Conservation (phyloP, 1,284 basidiomycete genomes). For the Malassezia nana region DNA sequence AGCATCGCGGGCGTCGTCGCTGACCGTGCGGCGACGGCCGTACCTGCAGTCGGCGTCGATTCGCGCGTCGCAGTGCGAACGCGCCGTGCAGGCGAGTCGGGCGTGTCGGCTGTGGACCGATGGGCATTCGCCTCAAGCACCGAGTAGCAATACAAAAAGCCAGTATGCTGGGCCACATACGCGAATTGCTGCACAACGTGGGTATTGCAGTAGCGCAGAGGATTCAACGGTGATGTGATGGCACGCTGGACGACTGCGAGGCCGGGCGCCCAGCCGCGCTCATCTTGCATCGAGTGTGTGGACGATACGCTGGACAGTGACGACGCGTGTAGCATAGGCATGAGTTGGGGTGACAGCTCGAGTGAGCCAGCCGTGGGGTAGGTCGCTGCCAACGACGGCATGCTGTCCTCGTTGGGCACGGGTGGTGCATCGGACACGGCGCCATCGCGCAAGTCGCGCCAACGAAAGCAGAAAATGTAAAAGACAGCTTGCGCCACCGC, state of each 20-base stretch:
- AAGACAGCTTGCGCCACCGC: conserved; percentile 87
- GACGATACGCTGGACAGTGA: conserved; percentile 6
- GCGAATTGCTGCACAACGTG: conserved; percentile 91
- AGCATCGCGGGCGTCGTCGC: conserved; percentile 5
- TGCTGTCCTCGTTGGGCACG: conserved; percentile 15
- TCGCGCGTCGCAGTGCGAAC: conserved; percentile 5
- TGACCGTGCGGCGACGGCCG: not conserved
- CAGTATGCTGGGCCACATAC: conserved; percentile 77
- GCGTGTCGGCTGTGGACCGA: conserved; percentile 8
- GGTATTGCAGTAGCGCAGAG: conserved; percentile 62
- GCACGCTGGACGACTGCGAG: conserved; percentile 70
- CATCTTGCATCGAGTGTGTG: conserved; percentile 17
- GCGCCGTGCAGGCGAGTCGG: not conserved
- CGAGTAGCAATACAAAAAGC: conserved; percentile 88
- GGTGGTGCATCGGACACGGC: not conserved
- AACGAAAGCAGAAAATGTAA: conserved; percentile 95
- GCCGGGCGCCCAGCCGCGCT: conserved; percentile 64
- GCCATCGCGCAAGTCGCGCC: conserved; percentile 62
- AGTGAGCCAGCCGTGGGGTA: conserved; percentile 13
- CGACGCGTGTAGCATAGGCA: conserved; percentile 11
- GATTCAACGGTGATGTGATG: conserved; percentile 75
- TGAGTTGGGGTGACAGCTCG: conserved; percentile 15
- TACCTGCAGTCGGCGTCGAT: conserved; percentile 9
- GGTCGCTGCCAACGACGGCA: conserved; percentile 10
- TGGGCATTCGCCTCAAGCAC: conserved; percentile 69